Evolutionary conservation across 495 filamentous ascomycete species (phyloP).

Genomic region (Tricharina praecox): DNA sequence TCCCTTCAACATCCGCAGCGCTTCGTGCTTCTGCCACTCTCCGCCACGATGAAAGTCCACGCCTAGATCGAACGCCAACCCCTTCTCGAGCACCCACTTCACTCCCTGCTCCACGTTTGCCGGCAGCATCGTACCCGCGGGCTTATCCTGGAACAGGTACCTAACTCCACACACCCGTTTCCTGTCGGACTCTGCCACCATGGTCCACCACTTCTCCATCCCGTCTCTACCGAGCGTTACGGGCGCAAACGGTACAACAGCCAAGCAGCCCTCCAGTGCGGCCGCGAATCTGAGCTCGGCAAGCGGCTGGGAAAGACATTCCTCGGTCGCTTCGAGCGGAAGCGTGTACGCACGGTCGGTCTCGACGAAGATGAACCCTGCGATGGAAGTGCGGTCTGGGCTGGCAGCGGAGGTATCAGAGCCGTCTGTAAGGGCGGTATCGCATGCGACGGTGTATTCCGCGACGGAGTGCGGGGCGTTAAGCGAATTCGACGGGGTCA

Average conservation of each 20-base stretch:
- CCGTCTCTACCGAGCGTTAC: slow-evolving; percentile 39
- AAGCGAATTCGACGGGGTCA: slow-evolving; percentile 39
- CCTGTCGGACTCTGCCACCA: slow-evolving; percentile 36
- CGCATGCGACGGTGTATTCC: slow-evolving; percentile 36
- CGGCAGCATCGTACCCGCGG: slow-evolving; percentile 41
- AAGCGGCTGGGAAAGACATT: slow-evolving; percentile 35
- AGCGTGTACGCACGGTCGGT: slow-evolving; percentile 49
- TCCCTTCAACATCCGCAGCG: slow-evolving; percentile 51
- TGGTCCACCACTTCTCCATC: neutral
- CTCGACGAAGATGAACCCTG: slow-evolving; percentile 63
- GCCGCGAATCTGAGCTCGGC: slow-evolving; percentile 51
- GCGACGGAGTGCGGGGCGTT: slow-evolving; percentile 43
- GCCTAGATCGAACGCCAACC: slow-evolving; percentile 61
- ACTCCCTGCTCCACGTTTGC: slow-evolving; percentile 50
- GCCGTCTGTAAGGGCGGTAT: no score
- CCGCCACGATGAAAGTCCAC: slow-evolving; percentile 57
- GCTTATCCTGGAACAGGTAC: slow-evolving; percentile 66
- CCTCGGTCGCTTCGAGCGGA: neutral
- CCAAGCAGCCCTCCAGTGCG: slow-evolving; percentile 36
- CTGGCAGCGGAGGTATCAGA: no score
- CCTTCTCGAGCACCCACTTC: slow-evolving; percentile 44
- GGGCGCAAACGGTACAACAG: slow-evolving; percentile 69
- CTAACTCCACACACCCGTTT: slow-evolving; percentile 32
- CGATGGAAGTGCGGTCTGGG: slow-evolving; percentile 11
- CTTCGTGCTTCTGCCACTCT: slow-evolving; percentile 51